Conservation (phyloP, 768 basidiomycete genomes). For the Termitomyces sp. region DNA sequence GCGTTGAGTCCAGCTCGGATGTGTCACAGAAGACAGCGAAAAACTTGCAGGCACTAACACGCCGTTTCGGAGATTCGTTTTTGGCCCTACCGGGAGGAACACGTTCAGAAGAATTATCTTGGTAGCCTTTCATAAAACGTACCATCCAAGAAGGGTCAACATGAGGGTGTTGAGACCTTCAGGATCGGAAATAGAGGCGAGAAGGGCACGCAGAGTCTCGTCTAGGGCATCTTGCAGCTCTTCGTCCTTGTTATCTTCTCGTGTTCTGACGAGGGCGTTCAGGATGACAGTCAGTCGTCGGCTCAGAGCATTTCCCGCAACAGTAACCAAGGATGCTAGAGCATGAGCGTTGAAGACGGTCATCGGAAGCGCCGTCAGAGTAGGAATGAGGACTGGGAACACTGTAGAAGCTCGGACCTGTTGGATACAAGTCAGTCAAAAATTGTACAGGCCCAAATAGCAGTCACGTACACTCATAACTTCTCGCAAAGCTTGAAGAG, state of each 20-base stretch:
- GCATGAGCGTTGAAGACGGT: constrained; percentile 94
- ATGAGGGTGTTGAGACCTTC: constrained; percentile 91
- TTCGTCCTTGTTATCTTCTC: constrained; percentile 67
- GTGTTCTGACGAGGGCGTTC: constrained; percentile 72
- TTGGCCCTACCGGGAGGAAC: constrained; percentile 63
- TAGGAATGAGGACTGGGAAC: constrained; percentile 96
- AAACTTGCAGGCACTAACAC: constrained; percentile 76
- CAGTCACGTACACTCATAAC: constrained; percentile 78
- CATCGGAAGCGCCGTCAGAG: constrained; percentile 87
- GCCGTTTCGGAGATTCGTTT: constrained; percentile 63
- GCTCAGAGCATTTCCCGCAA: constrained; percentile 90
- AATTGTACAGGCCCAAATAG: not conserved
- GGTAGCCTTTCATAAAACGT: constrained; percentile 25
- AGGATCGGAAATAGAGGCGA: constrained; percentile 76
- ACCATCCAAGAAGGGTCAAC: constrained; percentile 89
- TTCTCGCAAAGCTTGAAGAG: constrained; percentile 88
- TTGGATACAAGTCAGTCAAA: constrained; percentile 6
- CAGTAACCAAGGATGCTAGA: constrained; percentile 85
- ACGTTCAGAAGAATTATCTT: not conserved
- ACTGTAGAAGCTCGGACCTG: constrained; percentile 92
- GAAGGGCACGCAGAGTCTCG: constrained; percentile 71
- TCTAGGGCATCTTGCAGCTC: constrained; percentile 70
- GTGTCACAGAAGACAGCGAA: constrained; percentile 84
- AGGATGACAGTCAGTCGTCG: constrained; percentile 78
- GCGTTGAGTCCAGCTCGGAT: constrained; percentile 74